Evolutionary conservation across 2,329 filamentous ascomycete species (phyloP), one percentile per base, ranked within the genome.

Genomic region (Pyricularia sp.): DNA sequence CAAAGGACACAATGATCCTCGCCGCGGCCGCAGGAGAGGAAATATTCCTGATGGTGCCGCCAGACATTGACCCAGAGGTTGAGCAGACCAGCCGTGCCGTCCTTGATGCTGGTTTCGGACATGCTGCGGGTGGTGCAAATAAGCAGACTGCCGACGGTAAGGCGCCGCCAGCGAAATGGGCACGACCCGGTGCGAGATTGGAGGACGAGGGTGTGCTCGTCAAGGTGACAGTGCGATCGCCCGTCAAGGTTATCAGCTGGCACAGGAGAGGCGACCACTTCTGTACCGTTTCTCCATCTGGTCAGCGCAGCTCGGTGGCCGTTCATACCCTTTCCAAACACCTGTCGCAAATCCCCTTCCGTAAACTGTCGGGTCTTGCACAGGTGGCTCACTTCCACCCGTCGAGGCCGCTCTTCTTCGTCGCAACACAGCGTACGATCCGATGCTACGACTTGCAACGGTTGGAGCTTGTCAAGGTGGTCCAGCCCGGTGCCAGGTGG

Each of bases 321-420:
- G 96, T 99, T 67, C 94, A 99, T 78, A 97, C 93, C 0, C 81
- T 99, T 67, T 94, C 90, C 65, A 96, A 96, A 76, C 94, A 99
- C 77, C 84, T 93, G 60, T 97, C 92, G 2, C 94, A 99, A 76
- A 88, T 94, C 68, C 96, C 94, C 30, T 97, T 99, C 85, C 89
- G 91, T 67, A 82, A 82, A 65, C 76, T 85, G 33, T 87, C 91
- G 62, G 91, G 88, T 62, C 82, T 90, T 65, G 83, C 93, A 1
- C 93, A 97, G 76, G 89, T 89, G 1, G 93, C 92, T 4, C 91
- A 93, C 70, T 99, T 99, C 83, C 96, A 99, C 75, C 94, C 94
- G 1, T 90, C 88, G 55, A 88, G 92, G 69, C 93, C 94, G 0
- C 86, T 96, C 62, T 93, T 99, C 79, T 97, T 97, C 73, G 91